These are phyloP conservation scores for Capsicum rhomboideum DNA, from an alignment of 257 asterid genomes.

Conservation along the genomic window DNA sequence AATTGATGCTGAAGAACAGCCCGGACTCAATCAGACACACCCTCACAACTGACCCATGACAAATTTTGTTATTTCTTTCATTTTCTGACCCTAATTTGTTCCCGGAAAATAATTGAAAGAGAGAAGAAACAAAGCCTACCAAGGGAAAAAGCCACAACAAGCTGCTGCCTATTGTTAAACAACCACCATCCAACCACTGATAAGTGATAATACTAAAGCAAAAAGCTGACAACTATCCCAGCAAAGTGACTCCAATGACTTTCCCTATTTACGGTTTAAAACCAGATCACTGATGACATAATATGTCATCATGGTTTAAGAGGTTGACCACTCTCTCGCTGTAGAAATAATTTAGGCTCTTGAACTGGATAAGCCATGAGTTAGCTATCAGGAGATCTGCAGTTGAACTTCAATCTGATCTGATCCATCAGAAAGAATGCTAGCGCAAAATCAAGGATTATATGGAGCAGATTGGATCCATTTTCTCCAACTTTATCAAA, in stretches of 20 bases:
- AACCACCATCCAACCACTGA: not conserved
- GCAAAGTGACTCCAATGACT: not conserved
- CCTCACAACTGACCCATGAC: not conserved
- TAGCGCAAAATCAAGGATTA: not conserved
- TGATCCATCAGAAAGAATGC: not conserved
- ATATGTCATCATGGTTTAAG: not conserved
- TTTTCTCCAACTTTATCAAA: not conserved
- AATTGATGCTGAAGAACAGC: not conserved
- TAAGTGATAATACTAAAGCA: not conserved
- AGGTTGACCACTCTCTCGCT: not conserved
- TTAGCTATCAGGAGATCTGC: not conserved
- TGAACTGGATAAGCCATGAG: not conserved
- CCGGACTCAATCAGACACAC: not conserved
- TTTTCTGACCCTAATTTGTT: not conserved
- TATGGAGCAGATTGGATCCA: not conserved
- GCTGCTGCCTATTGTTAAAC: not conserved
- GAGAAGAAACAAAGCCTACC: not conserved
- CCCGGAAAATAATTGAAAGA: not conserved
- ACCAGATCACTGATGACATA: not conserved
- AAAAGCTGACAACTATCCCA: not conserved
- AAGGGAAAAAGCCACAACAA: not conserved
- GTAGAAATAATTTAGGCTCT: not conserved
- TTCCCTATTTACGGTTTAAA: not conserved
- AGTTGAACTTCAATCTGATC: not conserved
- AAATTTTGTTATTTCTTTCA: not conserved